These are phyloP conservation scores for Xylariaceae sp. DNA, from an alignment of 2,329 filamentous ascomycete genomes.

Conservation along the genomic window DNA sequence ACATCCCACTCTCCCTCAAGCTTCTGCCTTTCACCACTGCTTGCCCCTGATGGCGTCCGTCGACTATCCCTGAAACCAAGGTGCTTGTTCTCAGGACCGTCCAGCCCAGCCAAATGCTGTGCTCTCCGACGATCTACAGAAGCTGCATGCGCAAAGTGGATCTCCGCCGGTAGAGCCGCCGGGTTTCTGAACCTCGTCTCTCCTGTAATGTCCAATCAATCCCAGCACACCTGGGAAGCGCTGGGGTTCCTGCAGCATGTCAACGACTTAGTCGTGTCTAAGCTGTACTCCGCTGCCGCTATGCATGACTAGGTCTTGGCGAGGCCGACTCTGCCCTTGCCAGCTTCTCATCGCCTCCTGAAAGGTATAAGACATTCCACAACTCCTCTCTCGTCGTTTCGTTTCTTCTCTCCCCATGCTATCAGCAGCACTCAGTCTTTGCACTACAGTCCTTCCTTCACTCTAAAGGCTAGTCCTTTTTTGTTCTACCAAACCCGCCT, in stretches of 20 bases:
- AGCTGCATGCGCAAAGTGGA: not conserved
- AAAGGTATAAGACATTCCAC: conserved; percentile 29
- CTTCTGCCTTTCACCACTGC: conserved; percentile 23
- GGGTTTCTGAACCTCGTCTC: conserved; percentile 13
- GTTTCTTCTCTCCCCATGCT: conserved; percentile 29
- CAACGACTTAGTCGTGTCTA: conserved; percentile 22
- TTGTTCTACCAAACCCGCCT: conserved; percentile 34
- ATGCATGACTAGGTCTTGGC: conserved; percentile 19
- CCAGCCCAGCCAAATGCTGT: too few relatives aligned
- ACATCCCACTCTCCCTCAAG: conserved; percentile 3
- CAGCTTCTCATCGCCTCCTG: conserved; percentile 15
- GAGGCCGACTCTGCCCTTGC: conserved; percentile 4
- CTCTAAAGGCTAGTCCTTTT: conserved; percentile 35
- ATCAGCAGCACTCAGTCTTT: conserved; percentile 29
- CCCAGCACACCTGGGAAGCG: conserved; percentile 8
- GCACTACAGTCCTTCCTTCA: conserved; percentile 31
- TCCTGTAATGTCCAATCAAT: conserved; percentile 35
- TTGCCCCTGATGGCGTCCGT: too few relatives aligned
- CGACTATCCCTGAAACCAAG: too few relatives aligned
- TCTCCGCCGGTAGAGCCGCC: not conserved
- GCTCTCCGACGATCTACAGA: too few relatives aligned
- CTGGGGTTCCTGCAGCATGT: conserved; percentile 34
- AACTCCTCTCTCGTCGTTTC: conserved; percentile 34
- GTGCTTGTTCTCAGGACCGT: too few relatives aligned
- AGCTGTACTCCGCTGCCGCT: conserved; percentile 24